Conservation (phyloP, 2,329 filamentous ascomycete genomes). For the Alternaria sp. region DNA sequence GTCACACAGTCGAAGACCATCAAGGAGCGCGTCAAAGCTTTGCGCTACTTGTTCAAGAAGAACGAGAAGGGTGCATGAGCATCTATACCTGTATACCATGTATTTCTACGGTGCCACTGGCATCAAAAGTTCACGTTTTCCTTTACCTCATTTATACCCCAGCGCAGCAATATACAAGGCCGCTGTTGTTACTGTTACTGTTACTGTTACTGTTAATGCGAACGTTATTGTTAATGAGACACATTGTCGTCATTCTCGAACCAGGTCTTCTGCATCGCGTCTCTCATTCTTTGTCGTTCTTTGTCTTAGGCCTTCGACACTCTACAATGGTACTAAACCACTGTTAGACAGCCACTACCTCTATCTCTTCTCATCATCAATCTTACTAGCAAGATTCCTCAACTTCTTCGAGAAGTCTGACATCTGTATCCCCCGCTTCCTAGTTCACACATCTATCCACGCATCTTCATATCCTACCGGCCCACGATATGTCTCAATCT, state of each 20-base stretch:
- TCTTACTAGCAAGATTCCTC: background rate
- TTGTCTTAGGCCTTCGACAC: background rate
- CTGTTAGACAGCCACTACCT: background rate
- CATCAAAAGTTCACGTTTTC: background rate
- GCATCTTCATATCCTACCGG: background rate
- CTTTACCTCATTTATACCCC: background rate
- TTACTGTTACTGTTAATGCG: background rate
- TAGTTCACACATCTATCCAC: rapidly evolving
- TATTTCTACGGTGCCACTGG: background rate
- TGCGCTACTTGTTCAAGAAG: slow-evolving; percentile 33
- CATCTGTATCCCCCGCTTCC: background rate
- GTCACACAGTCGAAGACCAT: slow-evolving; percentile 41
- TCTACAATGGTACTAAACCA: background rate
- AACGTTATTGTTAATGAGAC: background rate
- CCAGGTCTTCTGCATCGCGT: background rate
- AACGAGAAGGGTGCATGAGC: background rate
- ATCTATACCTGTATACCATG: background rate
- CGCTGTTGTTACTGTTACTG: background rate
- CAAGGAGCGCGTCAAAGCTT: slow-evolving; percentile 39
- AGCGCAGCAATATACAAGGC: background rate
- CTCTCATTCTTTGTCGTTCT: background rate
- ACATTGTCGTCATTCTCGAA: too few species aligned
- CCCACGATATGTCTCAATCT: background rate
- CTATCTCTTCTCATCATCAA: background rate
- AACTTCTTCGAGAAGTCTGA: rapidly evolving